phyloP scores from a whole-genome alignment of 169 alveolate species.

The Babesia bovis region DNA sequence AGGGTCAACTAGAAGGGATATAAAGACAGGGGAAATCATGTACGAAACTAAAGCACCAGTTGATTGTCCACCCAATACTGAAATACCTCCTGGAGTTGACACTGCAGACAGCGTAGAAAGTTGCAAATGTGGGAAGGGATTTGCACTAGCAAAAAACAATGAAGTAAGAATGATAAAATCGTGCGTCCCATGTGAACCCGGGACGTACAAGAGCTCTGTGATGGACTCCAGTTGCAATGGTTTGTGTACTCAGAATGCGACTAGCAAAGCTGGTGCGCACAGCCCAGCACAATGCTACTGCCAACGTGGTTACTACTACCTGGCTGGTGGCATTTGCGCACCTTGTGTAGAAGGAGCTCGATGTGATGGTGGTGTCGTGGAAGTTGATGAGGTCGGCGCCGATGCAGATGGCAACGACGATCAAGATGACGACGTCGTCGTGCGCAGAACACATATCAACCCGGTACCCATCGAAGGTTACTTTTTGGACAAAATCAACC shows the following conservation, averaged over 20 bases:
- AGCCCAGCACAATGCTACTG: slow-evolving; percentile 82
- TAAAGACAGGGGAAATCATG: slow-evolving; percentile 6
- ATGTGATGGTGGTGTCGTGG: slow-evolving; percentile 78
- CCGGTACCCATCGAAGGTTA: slow-evolving; percentile 80
- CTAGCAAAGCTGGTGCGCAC: slow-evolving; percentile 77
- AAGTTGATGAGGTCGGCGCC: slow-evolving; percentile 24
- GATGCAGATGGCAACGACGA: slow-evolving; percentile 17
- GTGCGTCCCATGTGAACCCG: slow-evolving; percentile 79
- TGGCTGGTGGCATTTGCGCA: slow-evolving; percentile 76
- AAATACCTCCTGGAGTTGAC: slow-evolving; percentile 81
- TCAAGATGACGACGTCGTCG: slow-evolving; percentile 31
- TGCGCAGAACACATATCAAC: slow-evolving; percentile 73
- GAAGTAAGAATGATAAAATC: slow-evolving; percentile 33
- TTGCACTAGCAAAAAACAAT: slow-evolving; percentile 59
- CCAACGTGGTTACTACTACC: slow-evolving; percentile 73
- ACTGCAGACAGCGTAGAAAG: slow-evolving; percentile 75
- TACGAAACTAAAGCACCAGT: slow-evolving; percentile 68
- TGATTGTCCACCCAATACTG: slow-evolving; percentile 75
- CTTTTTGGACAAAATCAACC: slow-evolving; percentile 72
- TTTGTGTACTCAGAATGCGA: slow-evolving; percentile 78
- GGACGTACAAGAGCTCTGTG: slow-evolving; percentile 80
- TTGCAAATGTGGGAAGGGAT: slow-evolving; percentile 83
- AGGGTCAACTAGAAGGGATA: slow-evolving; percentile 25
- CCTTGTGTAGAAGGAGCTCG: slow-evolving; percentile 81
- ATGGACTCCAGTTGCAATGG: slow-evolving; percentile 79